Base-by-base conservation (phyloP, 768 basidiomycete species). In the Exidia glandulosa region DNA sequence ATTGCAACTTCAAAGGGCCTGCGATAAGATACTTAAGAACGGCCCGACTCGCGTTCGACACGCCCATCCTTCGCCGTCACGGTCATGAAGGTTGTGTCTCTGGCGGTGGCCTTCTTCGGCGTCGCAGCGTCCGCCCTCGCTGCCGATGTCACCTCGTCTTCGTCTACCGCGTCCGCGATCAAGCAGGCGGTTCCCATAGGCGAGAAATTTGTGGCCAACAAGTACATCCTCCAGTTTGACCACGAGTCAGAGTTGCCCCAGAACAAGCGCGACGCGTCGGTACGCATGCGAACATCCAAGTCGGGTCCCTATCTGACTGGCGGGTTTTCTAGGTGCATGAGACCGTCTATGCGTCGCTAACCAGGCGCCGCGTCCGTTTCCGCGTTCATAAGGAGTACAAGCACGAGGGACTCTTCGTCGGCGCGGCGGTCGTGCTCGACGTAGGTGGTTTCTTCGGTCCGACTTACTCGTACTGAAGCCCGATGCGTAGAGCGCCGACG, bases 391-490 rank as follows among this genome's bases (percentile, higher is more conserved):
- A 65, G 45, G 66, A 69, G 58, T 87, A 76, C 71, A 74, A 84
- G 58, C 64, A 75, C 0, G 70, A 73, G 3, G 80, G 77, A 1
- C 61, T 87, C 14, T 85, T 87, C 65, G 71, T 82, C 32, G 86
- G 86, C 3, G 84, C 80, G 29, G 75, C 80, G 36, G 63, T 86
- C 57, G 77, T 76, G 27, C 64, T 86, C 34, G 66, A 69, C 32
- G 79, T 78, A 58, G 63, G 74, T 73, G 60, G 56, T 12, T 27
- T 47, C 3, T 25, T 54, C 52, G 16, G 6, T 3, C 19, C 19
- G 5, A 6, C 7, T 45, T 14, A 19, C 41, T 3, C 16, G 19
- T 19, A 23, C 41, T 45, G 19, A 54, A 65, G n/a, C 54, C 60
- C 23, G 57, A 65, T 23, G 16, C 19, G 41, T 23, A 45, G 41